Conservation (phyloP, 2,329 filamentous ascomycete genomes). For the Pseudocercospora cruenta region DNA sequence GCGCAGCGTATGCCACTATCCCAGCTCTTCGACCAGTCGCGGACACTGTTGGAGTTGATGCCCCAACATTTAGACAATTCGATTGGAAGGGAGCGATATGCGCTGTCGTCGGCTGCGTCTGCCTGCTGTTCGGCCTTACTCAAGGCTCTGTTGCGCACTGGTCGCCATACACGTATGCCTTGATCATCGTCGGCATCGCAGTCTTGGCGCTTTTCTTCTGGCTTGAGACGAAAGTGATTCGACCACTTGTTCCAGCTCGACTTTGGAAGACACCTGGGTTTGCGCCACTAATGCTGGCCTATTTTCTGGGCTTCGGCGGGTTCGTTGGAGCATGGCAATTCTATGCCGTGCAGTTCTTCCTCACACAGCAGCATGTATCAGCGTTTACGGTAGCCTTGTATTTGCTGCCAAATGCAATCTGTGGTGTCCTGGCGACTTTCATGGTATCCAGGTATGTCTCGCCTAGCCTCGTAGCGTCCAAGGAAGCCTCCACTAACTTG, state of each 20-base stretch:
- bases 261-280: conserved; percentile 52
- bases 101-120: conserved; percentile 38
- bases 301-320: conserved; percentile 47
- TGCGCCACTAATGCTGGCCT: conserved; percentile 48
- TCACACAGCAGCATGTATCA: conserved; percentile 44
- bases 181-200: conserved; percentile 39
- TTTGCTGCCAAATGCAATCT: conserved; percentile 50
- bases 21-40: conserved; percentile 42
- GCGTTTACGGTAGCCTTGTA: conserved; percentile 50
- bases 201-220: conserved; percentile 40
- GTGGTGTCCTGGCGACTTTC: conserved; percentile 51
- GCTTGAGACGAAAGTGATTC: conserved; percentile 36
- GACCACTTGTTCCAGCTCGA: conserved; percentile 41
- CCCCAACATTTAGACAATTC: conserved; percentile 31
- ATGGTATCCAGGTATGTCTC: conserved; percentile 44
- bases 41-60: conserved; percentile 31
- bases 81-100: conserved; percentile 40
- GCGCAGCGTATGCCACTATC: conserved; percentile 46
- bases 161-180: conserved; percentile 43
- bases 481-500: background rate
- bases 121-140: conserved; percentile 43
- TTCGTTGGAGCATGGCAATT: conserved; percentile 38
- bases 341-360: conserved; percentile 47
- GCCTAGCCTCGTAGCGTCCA: background rate
- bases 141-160: conserved; percentile 42